Conservation (phyloP, 108 stramenopile species). For the Pseudonitzschia multiseries region DNA sequence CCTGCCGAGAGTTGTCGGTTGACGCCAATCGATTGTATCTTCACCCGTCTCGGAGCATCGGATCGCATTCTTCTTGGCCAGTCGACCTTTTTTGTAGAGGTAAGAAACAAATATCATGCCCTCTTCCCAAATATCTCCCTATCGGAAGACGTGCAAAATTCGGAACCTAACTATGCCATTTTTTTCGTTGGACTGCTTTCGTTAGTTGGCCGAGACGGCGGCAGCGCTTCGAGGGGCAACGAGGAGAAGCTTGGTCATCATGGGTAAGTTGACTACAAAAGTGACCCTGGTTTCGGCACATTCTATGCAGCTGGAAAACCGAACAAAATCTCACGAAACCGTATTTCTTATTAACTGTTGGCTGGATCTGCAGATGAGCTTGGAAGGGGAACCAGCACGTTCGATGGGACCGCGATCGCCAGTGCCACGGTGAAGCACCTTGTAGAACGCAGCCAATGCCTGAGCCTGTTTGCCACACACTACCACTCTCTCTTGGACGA, state of each 20-base stretch:
- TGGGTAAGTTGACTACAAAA: constrained; percentile 44
- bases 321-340: constrained; percentile 65
- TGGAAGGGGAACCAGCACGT: constrained; percentile 95
- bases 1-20: constrained; percentile 88
- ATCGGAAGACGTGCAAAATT: too few species aligned
- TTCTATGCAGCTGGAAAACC: too few species aligned
- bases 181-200: background rate
- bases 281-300: background rate
- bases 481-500: constrained; percentile 96
- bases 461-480: constrained; percentile 98
- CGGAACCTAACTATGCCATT: too few species aligned
- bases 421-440: constrained; percentile 94
- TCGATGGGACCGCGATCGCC: constrained; percentile 99
- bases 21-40: constrained; percentile 98
- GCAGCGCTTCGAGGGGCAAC: constrained; percentile 95
- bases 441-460: constrained; percentile 83
- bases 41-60: constrained; percentile 98
- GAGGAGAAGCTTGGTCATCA: constrained; percentile 91
- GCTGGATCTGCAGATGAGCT: constrained; percentile 69
- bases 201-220: constrained; percentile 93
- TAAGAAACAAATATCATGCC: constrained; percentile 18
- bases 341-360: too few species aligned
- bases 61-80: constrained; percentile 98
- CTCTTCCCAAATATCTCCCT: background rate
- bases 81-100: constrained; percentile 98